These are phyloP conservation scores for Echium plantagineum DNA, from an alignment of 257 asterid genomes.

Conservation along the genomic window DNA sequence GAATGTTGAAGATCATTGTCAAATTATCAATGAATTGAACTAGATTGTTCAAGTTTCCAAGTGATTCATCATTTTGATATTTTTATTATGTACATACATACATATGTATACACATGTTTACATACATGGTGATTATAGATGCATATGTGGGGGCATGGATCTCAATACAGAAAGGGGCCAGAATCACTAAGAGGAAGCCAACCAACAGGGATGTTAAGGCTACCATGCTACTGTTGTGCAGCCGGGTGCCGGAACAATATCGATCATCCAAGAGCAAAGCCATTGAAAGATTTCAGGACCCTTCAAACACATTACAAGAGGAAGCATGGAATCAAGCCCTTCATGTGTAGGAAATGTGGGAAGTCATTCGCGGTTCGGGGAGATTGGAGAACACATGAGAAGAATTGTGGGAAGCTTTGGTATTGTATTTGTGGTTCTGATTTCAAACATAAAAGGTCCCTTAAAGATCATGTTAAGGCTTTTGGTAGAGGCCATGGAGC, in stretches of 20 bases:
- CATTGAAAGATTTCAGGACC: constrained; percentile 76
- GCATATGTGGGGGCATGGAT: constrained; percentile 99
- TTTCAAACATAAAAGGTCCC: constrained; percentile 71
- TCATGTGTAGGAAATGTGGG: constrained; percentile 73
- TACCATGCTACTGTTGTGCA: constrained; percentile 83
- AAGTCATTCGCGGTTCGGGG: constrained; percentile 80
- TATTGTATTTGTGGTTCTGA: constrained; percentile 76
- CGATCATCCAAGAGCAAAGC: constrained; percentile 80
- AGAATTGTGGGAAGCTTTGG: constrained; percentile 84
- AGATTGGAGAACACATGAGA: constrained; percentile 84
- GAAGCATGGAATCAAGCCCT: constrained; percentile 89
- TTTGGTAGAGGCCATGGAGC: constrained; percentile 83
- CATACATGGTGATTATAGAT: constrained; percentile 32
- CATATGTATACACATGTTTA: constrained; percentile 1
- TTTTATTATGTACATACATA: not conserved
- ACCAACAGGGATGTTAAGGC: constrained; percentile 83
- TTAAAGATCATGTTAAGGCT: constrained; percentile 72
- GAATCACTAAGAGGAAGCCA: constrained; percentile 85
- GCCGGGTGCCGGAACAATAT: constrained; percentile 79
- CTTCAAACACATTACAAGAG: constrained; percentile 91
- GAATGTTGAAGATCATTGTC: no score
- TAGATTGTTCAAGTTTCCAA: no score
- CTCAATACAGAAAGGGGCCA: constrained; percentile 81
- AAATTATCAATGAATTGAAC: no score
- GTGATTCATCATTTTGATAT: no score